Percentiles rank a stretch among this genome's conserved stretches.
Evolutionary conservation across 2,329 filamentous ascomycete genomes (phyloP).

Genomic region (Talaromyces marneffei): DNA sequence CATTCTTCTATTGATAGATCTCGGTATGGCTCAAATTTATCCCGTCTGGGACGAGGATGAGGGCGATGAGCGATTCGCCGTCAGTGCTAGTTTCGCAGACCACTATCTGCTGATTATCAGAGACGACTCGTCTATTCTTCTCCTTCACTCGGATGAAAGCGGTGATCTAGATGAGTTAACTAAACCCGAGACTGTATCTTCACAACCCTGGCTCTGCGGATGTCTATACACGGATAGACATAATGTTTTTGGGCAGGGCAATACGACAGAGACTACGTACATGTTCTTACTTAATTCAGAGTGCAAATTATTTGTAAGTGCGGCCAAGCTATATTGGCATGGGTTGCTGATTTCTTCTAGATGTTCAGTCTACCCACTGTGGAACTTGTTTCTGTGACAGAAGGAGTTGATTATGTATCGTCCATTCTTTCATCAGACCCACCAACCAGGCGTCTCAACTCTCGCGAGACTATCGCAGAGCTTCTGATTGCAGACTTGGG

Average conservation of each 20-base stretch:
- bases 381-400: constrained; percentile 65
- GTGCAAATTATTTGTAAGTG: constrained; percentile 67
- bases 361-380: constrained; percentile 73
- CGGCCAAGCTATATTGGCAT: not conserved
- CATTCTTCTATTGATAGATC: constrained; percentile 48
- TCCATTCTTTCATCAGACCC: constrained; percentile 68
- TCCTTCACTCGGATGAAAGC: constrained; percentile 72
- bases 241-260: constrained; percentile 45
- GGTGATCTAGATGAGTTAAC: constrained; percentile 82
- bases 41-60: constrained; percentile 89
- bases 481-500: constrained; percentile 80
- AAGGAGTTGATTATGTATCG: constrained; percentile 72
- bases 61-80: constrained; percentile 65
- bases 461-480: constrained; percentile 69
- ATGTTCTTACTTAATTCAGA: constrained; percentile 71
- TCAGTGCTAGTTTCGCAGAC: constrained; percentile 78
- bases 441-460: constrained; percentile 61
- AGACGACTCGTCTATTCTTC: constrained; percentile 73
- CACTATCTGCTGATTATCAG: constrained; percentile 77
- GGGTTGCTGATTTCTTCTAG: constrained; percentile 37
- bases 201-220: constrained; percentile 73
- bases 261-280: constrained; percentile 50
- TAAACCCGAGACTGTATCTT: constrained; percentile 52
- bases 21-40: constrained; percentile 83
- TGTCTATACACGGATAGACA: constrained; percentile 70